These are phyloP conservation scores for Alternaria viburni DNA, from an alignment of 2,329 filamentous ascomycete genomes.

Conservation along the genomic window DNA sequence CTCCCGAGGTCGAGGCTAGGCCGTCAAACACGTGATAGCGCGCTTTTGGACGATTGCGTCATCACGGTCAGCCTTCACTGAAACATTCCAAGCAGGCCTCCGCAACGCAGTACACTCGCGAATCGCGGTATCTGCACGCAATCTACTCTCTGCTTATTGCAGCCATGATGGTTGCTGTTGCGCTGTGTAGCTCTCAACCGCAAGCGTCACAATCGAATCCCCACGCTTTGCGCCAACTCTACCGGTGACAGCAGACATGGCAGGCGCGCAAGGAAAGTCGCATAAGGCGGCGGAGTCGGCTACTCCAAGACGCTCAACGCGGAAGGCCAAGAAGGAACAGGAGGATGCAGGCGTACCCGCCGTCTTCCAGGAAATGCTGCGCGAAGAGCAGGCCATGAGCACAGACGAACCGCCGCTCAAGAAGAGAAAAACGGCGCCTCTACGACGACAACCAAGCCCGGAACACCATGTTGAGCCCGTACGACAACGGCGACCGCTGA, in stretches of 20 bases:
- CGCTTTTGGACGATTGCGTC: conserved; percentile 14
- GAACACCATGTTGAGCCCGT: neutral
- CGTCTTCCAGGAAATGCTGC: conserved; percentile 56
- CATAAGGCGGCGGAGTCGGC: conserved; percentile 24
- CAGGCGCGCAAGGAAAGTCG: conserved; percentile 30
- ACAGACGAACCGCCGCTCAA: conserved; percentile 48
- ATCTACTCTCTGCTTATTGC: neutral
- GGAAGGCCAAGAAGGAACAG: conserved; percentile 24
- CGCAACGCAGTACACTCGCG: neutral
- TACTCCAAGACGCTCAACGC: conserved; percentile 33
- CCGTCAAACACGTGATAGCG: conserved; percentile 16
- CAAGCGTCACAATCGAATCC: neutral
- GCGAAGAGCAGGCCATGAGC: conserved; percentile 45
- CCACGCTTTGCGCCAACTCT: conserved; percentile 1
- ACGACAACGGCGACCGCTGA: neutral
- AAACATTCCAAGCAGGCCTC: neutral
- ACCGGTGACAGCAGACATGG: conserved; percentile 27
- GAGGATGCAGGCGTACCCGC: conserved; percentile 46
- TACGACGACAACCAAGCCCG: conserved; percentile 8
- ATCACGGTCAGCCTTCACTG: conserved; percentile 1
- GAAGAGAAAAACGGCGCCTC: conserved; percentile 38
- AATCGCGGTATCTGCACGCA: neutral
- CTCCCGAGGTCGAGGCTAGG: neutral
- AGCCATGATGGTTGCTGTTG: neutral
- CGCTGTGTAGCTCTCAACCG: neutral